Conservation (phyloP, 2,329 filamentous ascomycete species). For the Pestalotiopsis sp. region DNA sequence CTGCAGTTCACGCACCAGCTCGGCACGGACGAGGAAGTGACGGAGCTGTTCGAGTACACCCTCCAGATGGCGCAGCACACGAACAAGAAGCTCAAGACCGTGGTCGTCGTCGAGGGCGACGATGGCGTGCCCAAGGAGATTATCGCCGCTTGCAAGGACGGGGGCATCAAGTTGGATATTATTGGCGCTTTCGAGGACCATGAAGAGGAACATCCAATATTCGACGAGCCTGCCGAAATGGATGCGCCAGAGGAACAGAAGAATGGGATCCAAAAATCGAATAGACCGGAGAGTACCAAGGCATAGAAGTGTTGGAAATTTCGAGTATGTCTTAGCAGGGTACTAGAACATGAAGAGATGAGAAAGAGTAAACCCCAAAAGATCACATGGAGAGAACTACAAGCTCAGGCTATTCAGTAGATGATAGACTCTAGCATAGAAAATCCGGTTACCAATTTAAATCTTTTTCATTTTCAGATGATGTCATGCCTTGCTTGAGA, state of each 20-base stretch:
- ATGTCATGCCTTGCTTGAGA: too few species aligned
- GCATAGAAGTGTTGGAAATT: not conserved
- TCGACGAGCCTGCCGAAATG: not conserved
- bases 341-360: not conserved
- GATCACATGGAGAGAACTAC: too few species aligned
- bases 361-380: too few species aligned
- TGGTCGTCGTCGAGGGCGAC: conserved; percentile 40
- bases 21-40: conserved; percentile 49
- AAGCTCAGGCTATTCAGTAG: too few species aligned
- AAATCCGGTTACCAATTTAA: too few species aligned
- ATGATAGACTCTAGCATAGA: too few species aligned
- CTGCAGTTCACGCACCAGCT: conserved; percentile 49
- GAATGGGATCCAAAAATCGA: not conserved
- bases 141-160: conserved; percentile 35
- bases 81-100: conserved; percentile 38
- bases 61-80: conserved; percentile 40
- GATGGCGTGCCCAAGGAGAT: conserved; percentile 36
- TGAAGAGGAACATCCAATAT: not conserved
- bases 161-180: conserved; percentile 33
- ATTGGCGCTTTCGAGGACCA: conserved; percentile 13
- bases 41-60: conserved; percentile 44
- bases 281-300: not conserved
- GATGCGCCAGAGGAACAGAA: not conserved
- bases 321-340: not conserved
- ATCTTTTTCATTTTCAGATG: too few species aligned